A percentile compares a stretch with the other conserved stretches of the same genome.
These are phyloP conservation scores for Pyrenophora tritici-repentis DNA, from an alignment of 2,329 filamentous ascomycete genomes.

Conservation along the genomic window DNA sequence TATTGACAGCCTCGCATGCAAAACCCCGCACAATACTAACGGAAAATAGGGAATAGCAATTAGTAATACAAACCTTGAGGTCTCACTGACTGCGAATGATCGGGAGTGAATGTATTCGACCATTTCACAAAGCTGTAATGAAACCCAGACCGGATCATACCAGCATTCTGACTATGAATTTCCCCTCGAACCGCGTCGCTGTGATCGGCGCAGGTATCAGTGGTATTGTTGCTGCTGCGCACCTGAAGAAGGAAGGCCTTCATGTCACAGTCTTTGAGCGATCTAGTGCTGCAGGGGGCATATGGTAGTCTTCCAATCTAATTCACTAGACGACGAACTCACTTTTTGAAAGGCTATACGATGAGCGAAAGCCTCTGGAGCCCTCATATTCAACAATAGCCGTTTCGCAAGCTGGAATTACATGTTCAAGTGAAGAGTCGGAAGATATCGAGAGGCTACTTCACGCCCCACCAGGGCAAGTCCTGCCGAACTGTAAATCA, in stretches of 20 bases:
- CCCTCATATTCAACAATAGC: conserved; percentile 51
- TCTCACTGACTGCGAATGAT: background rate
- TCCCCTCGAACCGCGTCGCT: conserved; percentile 31
- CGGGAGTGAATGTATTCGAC: background rate
- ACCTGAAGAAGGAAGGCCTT: conserved; percentile 41
- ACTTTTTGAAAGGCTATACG: conserved; percentile 50
- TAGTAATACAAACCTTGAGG: background rate
- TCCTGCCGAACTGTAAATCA: background rate
- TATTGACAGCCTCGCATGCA: conserved; percentile 11
- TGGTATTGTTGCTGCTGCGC: conserved; percentile 43
- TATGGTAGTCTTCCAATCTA: conserved; percentile 52
- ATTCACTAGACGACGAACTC: background rate
- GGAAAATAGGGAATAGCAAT: background rate
- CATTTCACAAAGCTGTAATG: background rate
- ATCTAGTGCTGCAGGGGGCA: conserved; percentile 57
- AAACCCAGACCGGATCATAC: background rate
- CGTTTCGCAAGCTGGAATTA: conserved; percentile 25
- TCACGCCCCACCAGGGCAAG: conserved; percentile 59
- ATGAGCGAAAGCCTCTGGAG: conserved; percentile 56
- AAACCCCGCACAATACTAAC: background rate
- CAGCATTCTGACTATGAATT: conserved; percentile 18
- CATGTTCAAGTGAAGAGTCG: conserved; percentile 14
- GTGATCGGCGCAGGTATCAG: conserved; percentile 47
- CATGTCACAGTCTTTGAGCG: conserved; percentile 62
- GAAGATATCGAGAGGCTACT: conserved; percentile 27